These are phyloP conservation scores for Cystobasidium sp. DNA, from an alignment of 1,284 basidiomycete species.

Conservation along the genomic window DNA sequence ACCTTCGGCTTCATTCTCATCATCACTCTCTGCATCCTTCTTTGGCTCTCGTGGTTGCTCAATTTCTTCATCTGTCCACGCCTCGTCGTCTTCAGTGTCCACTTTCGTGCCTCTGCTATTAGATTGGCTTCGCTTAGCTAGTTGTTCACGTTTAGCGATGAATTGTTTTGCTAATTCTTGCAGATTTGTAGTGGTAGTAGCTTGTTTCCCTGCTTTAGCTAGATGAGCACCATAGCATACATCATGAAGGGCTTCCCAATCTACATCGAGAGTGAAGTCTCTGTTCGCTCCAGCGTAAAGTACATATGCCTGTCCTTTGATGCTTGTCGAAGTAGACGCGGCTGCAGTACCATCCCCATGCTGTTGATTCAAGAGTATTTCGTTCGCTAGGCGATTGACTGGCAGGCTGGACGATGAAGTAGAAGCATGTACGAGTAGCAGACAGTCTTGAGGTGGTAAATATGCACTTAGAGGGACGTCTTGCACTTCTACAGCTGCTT, in stretches of 20 bases:
- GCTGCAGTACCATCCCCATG: neutral
- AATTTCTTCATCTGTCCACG: constrained; percentile 43
- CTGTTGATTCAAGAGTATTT: neutral
- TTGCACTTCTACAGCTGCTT: constrained; percentile 1
- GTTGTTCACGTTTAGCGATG: neutral
- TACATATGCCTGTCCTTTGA: constrained; percentile 10
- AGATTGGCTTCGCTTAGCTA: neutral
- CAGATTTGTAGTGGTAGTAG: neutral
- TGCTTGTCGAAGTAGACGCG: neutral
- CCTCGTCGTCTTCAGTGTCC: constrained; percentile 23
- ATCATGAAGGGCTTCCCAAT: constrained; percentile 34
- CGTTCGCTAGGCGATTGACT: constrained; percentile 8
- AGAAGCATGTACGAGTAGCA: constrained; percentile 2
- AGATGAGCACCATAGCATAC: constrained; percentile 31
- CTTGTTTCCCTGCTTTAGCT: constrained; percentile 3
- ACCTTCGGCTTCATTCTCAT: constrained; percentile 12
- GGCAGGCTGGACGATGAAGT: neutral
- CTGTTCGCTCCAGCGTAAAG: neutral
- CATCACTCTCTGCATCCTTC: constrained; percentile 10
- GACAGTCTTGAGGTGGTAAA: neutral
- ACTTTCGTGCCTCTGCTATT: neutral
- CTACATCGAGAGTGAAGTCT: constrained; percentile 6
- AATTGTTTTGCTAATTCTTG: constrained; percentile 29
- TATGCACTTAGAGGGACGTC: constrained; percentile 8
- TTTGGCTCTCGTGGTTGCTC: constrained; percentile 16